These are phyloP conservation scores for Cystobasidium ongulense DNA, from an alignment of 768 basidiomycete species.

Conservation along the genomic window DNA sequence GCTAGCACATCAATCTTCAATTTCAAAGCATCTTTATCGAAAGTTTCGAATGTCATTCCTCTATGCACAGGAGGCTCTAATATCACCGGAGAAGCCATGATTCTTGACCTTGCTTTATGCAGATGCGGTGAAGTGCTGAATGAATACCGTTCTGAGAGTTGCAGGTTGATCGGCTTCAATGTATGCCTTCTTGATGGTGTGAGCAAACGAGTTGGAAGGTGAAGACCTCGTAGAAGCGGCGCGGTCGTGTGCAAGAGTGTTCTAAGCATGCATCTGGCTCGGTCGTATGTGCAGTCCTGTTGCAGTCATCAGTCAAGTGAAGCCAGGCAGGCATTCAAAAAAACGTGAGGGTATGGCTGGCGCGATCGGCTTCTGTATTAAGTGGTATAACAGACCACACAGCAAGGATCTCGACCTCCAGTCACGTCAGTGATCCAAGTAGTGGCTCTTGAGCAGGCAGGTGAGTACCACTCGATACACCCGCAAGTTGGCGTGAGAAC, in stretches of 20 bases:
- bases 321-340: background rate
- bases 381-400: no score
- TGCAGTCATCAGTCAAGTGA: background rate
- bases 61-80: conserved; percentile 2
- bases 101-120: background rate
- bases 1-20: conserved; percentile 32
- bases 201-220: background rate
- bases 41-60: conserved; percentile 5
- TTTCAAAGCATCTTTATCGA: conserved; percentile 10
- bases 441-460: no score
- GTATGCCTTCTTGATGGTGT: background rate
- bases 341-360: no score
- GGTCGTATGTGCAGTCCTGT: background rate
- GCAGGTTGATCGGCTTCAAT: background rate
- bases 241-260: background rate
- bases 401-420: no score
- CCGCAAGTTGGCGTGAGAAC: no score
- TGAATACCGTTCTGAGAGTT: background rate
- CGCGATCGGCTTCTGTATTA: no score
- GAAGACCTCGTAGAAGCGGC: background rate
- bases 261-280: background rate
- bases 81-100: background rate
- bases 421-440: no score
- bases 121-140: background rate
- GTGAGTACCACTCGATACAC: no score